Percentiles rank a stretch among this genome's conserved stretches.
Evolutionary conservation across 305 asterid genomes (phyloP).

Genomic region (Ilex paraguariensis): DNA sequence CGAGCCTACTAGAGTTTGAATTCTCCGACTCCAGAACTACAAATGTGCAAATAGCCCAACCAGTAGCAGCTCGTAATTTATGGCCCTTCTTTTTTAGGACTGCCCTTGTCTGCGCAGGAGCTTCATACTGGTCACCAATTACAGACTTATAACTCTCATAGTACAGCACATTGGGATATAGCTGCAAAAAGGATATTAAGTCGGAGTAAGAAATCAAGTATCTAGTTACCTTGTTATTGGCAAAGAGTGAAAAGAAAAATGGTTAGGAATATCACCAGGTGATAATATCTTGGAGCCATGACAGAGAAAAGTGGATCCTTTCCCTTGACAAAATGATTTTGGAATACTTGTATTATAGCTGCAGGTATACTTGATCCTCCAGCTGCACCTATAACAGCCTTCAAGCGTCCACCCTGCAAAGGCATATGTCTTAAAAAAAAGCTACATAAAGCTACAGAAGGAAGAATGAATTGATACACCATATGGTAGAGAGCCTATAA

Average conservation of each 20-base stretch:
- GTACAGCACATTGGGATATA: not conserved
- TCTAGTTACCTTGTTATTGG: not conserved
- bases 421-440: not conserved
- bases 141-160: not conserved
- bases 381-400: not conserved
- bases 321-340: not conserved
- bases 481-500: too few relatives aligned
- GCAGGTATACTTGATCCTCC: not conserved
- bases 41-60: not conserved
- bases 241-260: not conserved
- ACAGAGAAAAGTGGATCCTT: not conserved
- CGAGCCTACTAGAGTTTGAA: not conserved
- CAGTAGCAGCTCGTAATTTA: not conserved
- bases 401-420: not conserved
- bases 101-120: not conserved
- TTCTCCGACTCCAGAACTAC: not conserved
- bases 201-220: not conserved
- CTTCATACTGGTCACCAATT: not conserved
- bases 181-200: not conserved
- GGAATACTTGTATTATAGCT: not conserved
- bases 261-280: not conserved
- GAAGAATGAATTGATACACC: too few relatives aligned
- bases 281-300: not conserved
- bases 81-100: not conserved
- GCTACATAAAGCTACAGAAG: too few relatives aligned